phyloP scores from a whole-genome alignment of 371 early-diverging fungal species.

The Rhizopus stolonifer region DNA sequence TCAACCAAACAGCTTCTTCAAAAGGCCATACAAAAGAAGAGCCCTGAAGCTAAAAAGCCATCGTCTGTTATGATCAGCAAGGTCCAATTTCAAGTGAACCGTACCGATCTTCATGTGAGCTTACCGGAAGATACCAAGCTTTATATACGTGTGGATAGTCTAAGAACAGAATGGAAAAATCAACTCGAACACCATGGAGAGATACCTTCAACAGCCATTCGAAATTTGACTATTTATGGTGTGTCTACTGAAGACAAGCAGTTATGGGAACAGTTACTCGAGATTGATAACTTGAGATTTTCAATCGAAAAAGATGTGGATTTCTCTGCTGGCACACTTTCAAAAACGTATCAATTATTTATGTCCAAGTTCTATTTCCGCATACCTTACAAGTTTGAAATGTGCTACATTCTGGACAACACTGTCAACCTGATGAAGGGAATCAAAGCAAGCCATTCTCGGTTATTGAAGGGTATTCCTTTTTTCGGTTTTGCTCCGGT shows the following conservation, averaged over 20 bases:
- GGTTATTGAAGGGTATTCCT: slow-evolving; percentile 23
- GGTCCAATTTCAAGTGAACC: slow-evolving; percentile 34
- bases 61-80: slow-evolving; percentile 3
- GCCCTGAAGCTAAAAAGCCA: not conserved
- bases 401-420: slow-evolving; percentile 44
- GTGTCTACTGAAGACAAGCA: slow-evolving; percentile 13
- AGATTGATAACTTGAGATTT: slow-evolving; percentile 31
- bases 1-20: slow-evolving; percentile 11
- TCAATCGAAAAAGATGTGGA: slow-evolving; percentile 23
- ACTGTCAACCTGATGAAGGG: slow-evolving; percentile 33
- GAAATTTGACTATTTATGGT: slow-evolving; percentile 33
- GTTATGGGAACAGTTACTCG: slow-evolving; percentile 45
- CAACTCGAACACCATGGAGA: slow-evolving; percentile 5
- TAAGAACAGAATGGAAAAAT: slow-evolving; percentile 17
- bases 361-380: slow-evolving; percentile 35
- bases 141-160: slow-evolving; percentile 35
- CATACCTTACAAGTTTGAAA: slow-evolving; percentile 39
- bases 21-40: not conserved
- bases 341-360: slow-evolving; percentile 20
- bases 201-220: slow-evolving; percentile 13
- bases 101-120: slow-evolving; percentile 24
- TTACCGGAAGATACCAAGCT: slow-evolving; percentile 24
- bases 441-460: slow-evolving; percentile 32
- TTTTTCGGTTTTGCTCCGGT: slow-evolving; percentile 36
- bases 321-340: slow-evolving; percentile 2